phyloP scores from a whole-genome alignment of 179 eudicot genomes.

The Amaranthus tricolor region DNA sequence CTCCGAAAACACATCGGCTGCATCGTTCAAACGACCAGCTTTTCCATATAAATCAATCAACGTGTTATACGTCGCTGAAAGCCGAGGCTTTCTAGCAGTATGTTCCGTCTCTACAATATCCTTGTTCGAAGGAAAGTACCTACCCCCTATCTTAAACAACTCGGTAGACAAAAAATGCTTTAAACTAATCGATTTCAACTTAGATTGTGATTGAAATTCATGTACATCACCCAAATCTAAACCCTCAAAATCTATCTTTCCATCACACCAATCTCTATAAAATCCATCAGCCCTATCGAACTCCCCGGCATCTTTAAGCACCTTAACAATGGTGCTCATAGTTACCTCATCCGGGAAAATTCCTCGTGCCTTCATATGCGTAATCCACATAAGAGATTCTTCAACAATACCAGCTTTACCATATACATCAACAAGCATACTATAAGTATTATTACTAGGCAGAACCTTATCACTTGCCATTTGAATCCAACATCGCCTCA shows the following conservation, averaged over 20 bases:
- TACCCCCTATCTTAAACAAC: conserved; percentile 70
- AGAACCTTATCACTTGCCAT: conserved; percentile 67
- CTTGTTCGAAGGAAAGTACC: conserved; percentile 28
- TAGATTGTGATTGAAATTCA: conserved; percentile 35
- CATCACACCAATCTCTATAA: conserved; percentile 76
- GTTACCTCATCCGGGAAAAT: conserved; percentile 82
- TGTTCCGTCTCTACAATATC: conserved; percentile 29
- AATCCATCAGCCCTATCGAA: conserved; percentile 67
- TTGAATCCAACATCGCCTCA: conserved; percentile 82
- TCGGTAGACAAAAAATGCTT: conserved; percentile 72
- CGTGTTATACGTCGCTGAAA: conserved; percentile 68
- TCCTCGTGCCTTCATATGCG: conserved; percentile 75
- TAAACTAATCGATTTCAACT: conserved; percentile 45
- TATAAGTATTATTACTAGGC: conserved; percentile 77
- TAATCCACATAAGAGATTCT: conserved; percentile 78
- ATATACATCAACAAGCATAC: conserved; percentile 84
- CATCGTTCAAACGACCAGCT: conserved; percentile 72
- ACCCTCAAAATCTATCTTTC: conserved; percentile 58
- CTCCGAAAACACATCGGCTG: conserved; percentile 67
- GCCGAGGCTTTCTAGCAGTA: conserved; percentile 46
- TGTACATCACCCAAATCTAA: conserved; percentile 47
- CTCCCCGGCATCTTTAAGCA: conserved; percentile 71
- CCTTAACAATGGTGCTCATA: conserved; percentile 70
- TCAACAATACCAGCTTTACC: conserved; percentile 77
- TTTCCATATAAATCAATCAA: conserved; percentile 88